phyloP scores from a whole-genome alignment of 768 basidiomycete genomes.

The Tephrocybe rancida region DNA sequence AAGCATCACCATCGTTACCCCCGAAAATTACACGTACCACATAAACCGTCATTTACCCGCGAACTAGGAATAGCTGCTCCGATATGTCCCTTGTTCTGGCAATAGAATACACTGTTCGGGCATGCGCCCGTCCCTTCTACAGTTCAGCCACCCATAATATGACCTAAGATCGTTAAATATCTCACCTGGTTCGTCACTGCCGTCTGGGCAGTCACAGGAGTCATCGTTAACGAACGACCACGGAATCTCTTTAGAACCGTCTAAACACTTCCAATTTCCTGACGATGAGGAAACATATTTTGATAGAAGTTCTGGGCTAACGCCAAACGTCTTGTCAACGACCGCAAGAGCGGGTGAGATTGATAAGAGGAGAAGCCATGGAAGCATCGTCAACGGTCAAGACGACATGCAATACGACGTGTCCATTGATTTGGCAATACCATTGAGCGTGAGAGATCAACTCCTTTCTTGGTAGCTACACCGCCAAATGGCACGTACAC shows the following conservation, averaged over 20 bases:
- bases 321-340: conserved; percentile 56
- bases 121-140: conserved; percentile 83
- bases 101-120: conserved; percentile 75
- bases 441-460: conserved; percentile 4
- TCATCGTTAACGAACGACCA: conserved; percentile 91
- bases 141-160: conserved; percentile 8
- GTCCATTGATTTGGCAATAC: conserved; percentile 25
- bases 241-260: conserved; percentile 76
- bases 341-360: conserved; percentile 36
- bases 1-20: conserved; percentile 4
- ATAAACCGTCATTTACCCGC: conserved; percentile 90
- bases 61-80: conserved; percentile 78
- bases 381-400: conserved; percentile 40
- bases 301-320: conserved; percentile 52
- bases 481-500: neutral
- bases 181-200: conserved; percentile 93
- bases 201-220: conserved; percentile 92
- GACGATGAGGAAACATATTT: conserved; percentile 58
- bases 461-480: neutral
- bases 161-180: conserved; percentile 6
- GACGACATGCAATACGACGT: conserved; percentile 34
- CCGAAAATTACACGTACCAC: conserved; percentile 62
- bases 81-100: conserved; percentile 86
- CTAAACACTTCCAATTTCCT: conserved; percentile 77
- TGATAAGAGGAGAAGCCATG: conserved; percentile 49